Percentiles rank a stretch among this genome's conserved stretches.
phyloP scores from a whole-genome alignment of 2,329 filamentous ascomycete genomes.

The Claviceps sp. region DNA sequence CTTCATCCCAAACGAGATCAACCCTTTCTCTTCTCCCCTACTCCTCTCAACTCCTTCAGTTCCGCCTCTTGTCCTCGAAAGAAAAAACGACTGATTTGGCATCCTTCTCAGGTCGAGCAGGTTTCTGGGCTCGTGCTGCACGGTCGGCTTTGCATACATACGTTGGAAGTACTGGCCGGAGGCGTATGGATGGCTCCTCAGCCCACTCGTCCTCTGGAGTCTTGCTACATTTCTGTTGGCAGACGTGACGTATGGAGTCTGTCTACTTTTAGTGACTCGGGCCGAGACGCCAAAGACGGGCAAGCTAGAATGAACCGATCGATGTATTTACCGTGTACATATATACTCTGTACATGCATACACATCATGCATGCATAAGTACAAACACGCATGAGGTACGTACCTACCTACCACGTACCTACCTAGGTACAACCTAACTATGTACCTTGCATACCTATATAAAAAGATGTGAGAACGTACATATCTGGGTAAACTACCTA shows the following conservation, averaged over 20 bases:
- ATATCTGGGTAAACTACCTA: too few relatives aligned
- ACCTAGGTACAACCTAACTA: too few relatives aligned
- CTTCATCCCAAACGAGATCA: background rate
- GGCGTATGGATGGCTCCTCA: constrained; percentile 5
- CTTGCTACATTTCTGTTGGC: constrained; percentile 4
- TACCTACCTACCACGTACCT: too few relatives aligned
- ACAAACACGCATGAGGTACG: too few relatives aligned
- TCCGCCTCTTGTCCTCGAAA: background rate
- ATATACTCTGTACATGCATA: too few relatives aligned
- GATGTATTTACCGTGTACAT: too few relatives aligned
- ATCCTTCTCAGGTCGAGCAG: constrained; percentile 5
- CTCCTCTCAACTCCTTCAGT: background rate
- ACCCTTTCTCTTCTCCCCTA: background rate
- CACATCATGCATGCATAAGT: too few relatives aligned
- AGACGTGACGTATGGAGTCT: constrained; percentile 6
- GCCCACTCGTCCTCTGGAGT: constrained; percentile 7
- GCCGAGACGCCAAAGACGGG: background rate
- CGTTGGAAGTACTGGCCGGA: constrained; percentile 9
- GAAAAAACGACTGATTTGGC: too few relatives aligned
- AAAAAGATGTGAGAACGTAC: too few relatives aligned
- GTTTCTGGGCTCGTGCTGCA: constrained; percentile 7
- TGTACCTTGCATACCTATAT: too few relatives aligned
- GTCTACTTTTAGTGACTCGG: constrained; percentile 2
- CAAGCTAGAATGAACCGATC: background rate
- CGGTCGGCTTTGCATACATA: constrained; percentile 6